Conservation (phyloP, 169 alveolate genomes). For the Toxoplasma gondii region DNA sequence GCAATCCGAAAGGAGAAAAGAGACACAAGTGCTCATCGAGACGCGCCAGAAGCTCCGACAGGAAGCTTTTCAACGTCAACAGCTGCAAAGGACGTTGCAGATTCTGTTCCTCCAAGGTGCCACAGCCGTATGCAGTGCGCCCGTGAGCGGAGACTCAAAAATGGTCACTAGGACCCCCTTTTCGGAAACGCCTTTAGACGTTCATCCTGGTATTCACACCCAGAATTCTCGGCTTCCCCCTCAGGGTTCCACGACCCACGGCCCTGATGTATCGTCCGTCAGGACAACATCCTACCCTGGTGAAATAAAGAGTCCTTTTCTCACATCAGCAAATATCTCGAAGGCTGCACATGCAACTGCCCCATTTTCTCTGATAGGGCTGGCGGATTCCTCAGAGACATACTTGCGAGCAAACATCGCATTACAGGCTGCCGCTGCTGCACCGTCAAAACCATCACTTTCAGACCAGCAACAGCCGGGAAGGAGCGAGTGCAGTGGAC, state of each 20-base stretch:
- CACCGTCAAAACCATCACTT: not conserved
- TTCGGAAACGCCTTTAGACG: no score
- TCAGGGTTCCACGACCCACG: no score
- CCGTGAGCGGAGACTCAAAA: not conserved
- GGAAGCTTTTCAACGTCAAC: not conserved
- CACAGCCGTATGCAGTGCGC: not conserved
- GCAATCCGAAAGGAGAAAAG: not conserved
- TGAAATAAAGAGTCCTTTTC: no score
- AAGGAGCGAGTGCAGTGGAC: not conserved
- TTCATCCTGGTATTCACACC: no score
- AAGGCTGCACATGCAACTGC: no score
- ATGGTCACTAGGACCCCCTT: not conserved
- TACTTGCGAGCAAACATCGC: not conserved
- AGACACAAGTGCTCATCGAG: not conserved
- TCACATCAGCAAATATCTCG: no score
- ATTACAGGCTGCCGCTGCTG: not conserved
- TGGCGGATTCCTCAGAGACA: no score
- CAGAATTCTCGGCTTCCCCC: no score
- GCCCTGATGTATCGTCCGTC: no score
- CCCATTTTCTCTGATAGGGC: no score
- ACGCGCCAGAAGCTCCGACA: not conserved
- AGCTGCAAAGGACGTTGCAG: not conserved
- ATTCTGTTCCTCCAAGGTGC: slow-evolving; percentile 6
- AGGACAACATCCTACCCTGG: no score
- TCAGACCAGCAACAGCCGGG: not conserved